Conservation (phyloP, 2,329 filamentous ascomycete genomes). For the Paraconiothyrium sp. region DNA sequence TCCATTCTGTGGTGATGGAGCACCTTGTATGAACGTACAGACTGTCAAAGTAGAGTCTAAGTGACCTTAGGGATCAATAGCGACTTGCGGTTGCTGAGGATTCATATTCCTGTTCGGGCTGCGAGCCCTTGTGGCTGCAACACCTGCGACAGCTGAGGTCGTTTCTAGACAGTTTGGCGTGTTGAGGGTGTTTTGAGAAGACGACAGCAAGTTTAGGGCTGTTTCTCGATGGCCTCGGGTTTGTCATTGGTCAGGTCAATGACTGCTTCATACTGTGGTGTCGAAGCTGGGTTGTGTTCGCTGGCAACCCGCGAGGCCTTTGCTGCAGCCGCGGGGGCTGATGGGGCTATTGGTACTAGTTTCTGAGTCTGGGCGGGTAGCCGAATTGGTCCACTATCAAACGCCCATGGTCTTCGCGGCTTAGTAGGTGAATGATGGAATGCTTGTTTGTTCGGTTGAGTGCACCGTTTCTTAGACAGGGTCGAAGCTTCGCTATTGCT, state of each 20-base stretch:
- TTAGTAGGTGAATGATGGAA: neutral
- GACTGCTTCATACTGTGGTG: neutral
- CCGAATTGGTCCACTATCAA: neutral
- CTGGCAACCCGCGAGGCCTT: neutral
- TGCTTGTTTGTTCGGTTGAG: neutral
- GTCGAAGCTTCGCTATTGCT: no score
- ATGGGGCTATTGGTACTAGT: neutral
- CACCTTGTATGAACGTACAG: neutral
- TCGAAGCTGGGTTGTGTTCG: neutral
- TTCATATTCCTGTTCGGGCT: neutral
- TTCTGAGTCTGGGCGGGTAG: neutral
- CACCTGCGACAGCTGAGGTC: neutral
- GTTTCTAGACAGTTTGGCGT: neutral
- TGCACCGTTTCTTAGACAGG: no score
- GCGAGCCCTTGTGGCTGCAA: no score
- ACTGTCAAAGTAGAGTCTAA: no score
- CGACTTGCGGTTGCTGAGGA: neutral
- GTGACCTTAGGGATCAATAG: no score
- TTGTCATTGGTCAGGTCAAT: conserved; percentile 4
- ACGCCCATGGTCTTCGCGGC: neutral
- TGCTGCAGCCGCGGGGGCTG: neutral
- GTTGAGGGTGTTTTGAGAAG: neutral
- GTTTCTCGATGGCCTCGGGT: neutral
- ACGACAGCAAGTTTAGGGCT: neutral
- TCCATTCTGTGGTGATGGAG: neutral